Evolutionary conservation across 176 grass and related monocot genomes (phyloP).

Genomic region (Alopecurus myosuroides): DNA sequence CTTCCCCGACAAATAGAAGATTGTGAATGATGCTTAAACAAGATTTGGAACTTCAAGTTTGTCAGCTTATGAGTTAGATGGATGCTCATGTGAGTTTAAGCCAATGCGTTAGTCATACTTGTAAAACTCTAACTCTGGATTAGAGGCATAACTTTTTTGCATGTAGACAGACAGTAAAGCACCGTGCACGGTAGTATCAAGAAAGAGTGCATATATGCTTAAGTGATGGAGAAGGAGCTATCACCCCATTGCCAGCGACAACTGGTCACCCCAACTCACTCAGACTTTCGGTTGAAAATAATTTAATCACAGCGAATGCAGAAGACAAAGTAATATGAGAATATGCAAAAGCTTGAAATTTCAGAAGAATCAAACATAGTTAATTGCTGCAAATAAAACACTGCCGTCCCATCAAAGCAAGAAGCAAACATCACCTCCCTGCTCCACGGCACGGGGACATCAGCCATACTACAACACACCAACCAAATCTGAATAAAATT

Average conservation of each 20-base stretch:
- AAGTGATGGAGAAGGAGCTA: too few relatives aligned
- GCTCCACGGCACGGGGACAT: too few relatives aligned
- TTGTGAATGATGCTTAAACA: background rate
- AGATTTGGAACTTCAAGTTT: background rate
- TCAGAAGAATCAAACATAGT: background rate
- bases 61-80: background rate
- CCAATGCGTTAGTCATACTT: background rate
- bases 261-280: too few relatives aligned
- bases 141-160: background rate
- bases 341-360: background rate
- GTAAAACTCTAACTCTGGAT: background rate
- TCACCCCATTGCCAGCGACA: too few relatives aligned
- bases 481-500: background rate
- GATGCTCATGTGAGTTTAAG: background rate
- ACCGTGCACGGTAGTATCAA: too few relatives aligned
- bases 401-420: background rate
- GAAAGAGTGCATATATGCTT: too few relatives aligned
- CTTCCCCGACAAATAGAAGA: background rate
- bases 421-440: background rate
- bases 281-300: too few relatives aligned
- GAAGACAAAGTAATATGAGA: background rate
- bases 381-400: background rate
- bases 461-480: background rate
- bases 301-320: background rate
- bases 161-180: too few relatives aligned